Base-by-base conservation (phyloP, 2,329 filamentous ascomycete species). In the Plenodomus lindquistii region DNA sequence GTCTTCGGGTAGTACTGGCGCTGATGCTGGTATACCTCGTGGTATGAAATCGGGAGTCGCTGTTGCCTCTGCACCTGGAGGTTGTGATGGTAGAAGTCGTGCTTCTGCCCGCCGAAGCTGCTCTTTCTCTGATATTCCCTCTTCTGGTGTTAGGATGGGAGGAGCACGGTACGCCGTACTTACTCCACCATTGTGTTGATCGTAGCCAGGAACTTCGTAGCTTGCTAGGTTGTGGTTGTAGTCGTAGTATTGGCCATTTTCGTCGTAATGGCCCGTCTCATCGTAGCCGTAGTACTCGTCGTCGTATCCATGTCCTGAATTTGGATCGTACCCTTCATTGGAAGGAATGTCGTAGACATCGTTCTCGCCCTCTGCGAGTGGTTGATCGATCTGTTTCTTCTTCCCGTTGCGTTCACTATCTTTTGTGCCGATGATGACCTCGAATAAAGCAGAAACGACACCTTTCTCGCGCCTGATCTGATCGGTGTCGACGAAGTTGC, bases 401-500 rank as follows among this genome's bases (percentile, higher is more conserved):
- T 79, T 79, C 48, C 77, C 78, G 48, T 79, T 79, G 39, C 69
- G 52, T 50, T 81, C 82, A 59, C 85, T 93, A 70, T 99, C 92
- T 29, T 82, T 82, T 0, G 91, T 96, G 1, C 94, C 94, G 17
- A 97, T 85, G 1, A 96, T 79, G 13, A 96, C 83, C 69, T 97
- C 91, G 61, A 97, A 93, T 0, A 87, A 81, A 45, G 91, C 89
- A 1, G 86, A 87, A 18, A 97, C 86, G n/a, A 97, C 91, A 8
- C 90, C 91, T 67, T 96, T 97, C 67, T 96, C 91, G 35, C 92
- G 85, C 41, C 91, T 82, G 20, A 97, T 84, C 39, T 87, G 84
- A 56, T 94, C 87, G 0, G 94, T 99, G 59, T 97, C 91, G 36
- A 96, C 82, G 53, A 97, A 90, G 51, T 86, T 86, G 6, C 85